These are phyloP conservation scores for Cordyceps fumosorosea DNA, from an alignment of 2,329 filamentous ascomycete species.

Conservation along the genomic window DNA sequence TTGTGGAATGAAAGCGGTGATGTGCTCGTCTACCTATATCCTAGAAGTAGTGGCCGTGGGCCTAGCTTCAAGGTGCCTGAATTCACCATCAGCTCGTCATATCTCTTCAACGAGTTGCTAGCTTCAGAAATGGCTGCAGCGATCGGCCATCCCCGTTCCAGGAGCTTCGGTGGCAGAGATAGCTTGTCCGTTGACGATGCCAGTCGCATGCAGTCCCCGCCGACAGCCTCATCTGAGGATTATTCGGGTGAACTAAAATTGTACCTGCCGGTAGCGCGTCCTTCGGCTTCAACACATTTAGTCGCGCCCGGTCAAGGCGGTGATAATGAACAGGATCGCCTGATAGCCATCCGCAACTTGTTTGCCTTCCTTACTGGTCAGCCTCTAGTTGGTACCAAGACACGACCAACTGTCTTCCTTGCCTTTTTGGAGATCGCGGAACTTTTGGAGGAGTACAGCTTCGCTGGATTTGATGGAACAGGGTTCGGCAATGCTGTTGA, in stretches of 20 bases:
- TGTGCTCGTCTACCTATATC: conserved; percentile 51
- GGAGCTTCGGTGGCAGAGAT: conserved; percentile 42
- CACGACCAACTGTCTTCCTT: conserved; percentile 44
- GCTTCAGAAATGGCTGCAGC: conserved; percentile 33
- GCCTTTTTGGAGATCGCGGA: conserved; percentile 48
- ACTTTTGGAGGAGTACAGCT: conserved; percentile 51
- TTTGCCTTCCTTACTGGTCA: conserved; percentile 61
- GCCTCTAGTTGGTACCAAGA: conserved; percentile 52
- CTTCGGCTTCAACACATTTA: conserved; percentile 29
- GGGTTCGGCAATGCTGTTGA: conserved; percentile 55
- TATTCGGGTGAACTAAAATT: conserved; percentile 39
- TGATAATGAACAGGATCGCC: conserved; percentile 41
- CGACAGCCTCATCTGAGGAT: conserved; percentile 31
- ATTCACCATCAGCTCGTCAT: conserved; percentile 47
- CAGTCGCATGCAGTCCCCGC: conserved; percentile 31
- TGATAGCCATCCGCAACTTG: conserved; percentile 56
- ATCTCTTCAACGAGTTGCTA: conserved; percentile 47
- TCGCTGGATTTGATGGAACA: conserved; percentile 47
- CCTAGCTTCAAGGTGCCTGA: conserved; percentile 56
- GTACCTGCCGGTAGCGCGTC: conserved; percentile 44
- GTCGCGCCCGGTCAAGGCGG: conserved; percentile 26
- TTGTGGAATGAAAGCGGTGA: conserved; percentile 57
- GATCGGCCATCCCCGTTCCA: conserved; percentile 27
- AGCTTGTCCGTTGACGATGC: conserved; percentile 46
- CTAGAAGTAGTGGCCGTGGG: conserved; percentile 41